Evolutionary conservation across 2,329 filamentous ascomycete species (phyloP).

Genomic region (Fusarium algeriense): DNA sequence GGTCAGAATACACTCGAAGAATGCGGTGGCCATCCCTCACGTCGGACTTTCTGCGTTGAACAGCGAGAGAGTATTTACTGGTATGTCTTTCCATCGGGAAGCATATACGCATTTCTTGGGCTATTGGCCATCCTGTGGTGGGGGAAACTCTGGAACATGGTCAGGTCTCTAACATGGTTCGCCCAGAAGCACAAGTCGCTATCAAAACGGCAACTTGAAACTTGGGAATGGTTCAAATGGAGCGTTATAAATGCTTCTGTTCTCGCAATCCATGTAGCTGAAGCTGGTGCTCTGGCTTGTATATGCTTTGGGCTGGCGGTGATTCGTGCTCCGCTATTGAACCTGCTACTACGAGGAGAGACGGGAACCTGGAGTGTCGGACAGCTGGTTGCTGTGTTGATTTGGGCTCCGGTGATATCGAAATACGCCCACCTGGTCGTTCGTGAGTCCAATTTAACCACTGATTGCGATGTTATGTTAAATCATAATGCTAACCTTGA

Average conservation of each 20-base stretch:
- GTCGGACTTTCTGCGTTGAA: slow-evolving; percentile 15
- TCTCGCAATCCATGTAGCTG: fast-evolving
- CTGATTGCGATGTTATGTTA: fast-evolving
- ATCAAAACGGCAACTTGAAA: background rate
- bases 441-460: background rate
- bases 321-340: background rate
- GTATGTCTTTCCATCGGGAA: slow-evolving; percentile 9
- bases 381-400: slow-evolving; percentile 13
- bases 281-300: background rate
- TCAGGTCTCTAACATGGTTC: background rate
- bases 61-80: slow-evolving; percentile 6
- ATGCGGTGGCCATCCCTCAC: slow-evolving; percentile 14
- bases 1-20: background rate
- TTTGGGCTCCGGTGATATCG: slow-evolving; percentile 22
- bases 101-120: slow-evolving; percentile 4
- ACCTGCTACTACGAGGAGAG: background rate
- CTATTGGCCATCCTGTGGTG: slow-evolving; percentile 14
- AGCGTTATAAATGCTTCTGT: fast-evolving
- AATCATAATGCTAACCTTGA: background rate
- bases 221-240: background rate
- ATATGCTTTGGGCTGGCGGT: background rate
- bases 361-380: slow-evolving; percentile 21
- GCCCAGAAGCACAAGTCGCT: background rate
- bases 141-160: background rate
- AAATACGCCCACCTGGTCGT: slow-evolving; percentile 25